Conservation (phyloP, 495 filamentous ascomycete genomes). For the Bathelium albidoporum region DNA sequence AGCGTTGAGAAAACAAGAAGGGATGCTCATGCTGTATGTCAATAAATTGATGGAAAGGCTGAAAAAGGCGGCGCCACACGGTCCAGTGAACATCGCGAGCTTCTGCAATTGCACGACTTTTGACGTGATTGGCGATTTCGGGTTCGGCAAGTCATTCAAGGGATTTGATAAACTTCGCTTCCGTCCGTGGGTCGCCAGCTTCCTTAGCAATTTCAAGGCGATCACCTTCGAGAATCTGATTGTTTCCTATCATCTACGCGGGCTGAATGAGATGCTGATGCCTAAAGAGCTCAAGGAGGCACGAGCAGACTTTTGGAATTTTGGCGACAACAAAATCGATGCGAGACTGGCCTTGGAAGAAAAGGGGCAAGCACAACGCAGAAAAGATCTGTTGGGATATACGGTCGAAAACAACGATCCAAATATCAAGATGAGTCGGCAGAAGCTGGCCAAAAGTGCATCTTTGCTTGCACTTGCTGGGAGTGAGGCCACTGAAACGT, state of each 20-base stretch:
- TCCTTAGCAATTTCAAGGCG: constrained; percentile 17
- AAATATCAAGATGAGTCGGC: neutral
- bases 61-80: constrained; percentile 18
- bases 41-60: constrained; percentile 24
- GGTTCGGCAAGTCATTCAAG: constrained; percentile 22
- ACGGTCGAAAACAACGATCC: neutral
- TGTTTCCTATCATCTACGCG: neutral
- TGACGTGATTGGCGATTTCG: constrained; percentile 21
- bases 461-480: neutral
- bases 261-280: neutral
- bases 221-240: neutral
- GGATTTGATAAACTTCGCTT: constrained; percentile 17
- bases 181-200: constrained; percentile 22
- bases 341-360: neutral
- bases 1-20: constrained; percentile 28
- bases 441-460: neutral
- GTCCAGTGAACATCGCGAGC: constrained; percentile 24
- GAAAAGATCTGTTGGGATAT: neutral
- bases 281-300: constrained; percentile 1
- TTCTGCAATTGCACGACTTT: constrained; percentile 25
- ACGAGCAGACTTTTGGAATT: neutral
- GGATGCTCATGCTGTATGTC: constrained; percentile 26
- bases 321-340: neutral
- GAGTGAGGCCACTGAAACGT: neutral
- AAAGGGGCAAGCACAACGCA: neutral